Base-by-base conservation (phyloP, 192 early-diverging fungal genomes). In the Coemansia sp. region DNA sequence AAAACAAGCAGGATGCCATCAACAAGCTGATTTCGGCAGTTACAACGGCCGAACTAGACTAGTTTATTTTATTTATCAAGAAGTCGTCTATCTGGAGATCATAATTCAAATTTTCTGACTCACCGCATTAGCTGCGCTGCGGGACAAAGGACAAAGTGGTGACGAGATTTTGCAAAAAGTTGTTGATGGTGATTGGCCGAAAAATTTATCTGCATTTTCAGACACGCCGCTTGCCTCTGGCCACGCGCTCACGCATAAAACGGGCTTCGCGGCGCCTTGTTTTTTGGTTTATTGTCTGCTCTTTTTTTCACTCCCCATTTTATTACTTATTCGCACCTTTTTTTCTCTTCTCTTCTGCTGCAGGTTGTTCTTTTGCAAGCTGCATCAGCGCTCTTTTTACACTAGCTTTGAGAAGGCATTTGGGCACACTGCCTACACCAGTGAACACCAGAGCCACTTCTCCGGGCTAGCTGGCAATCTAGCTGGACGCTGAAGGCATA, bases 1-100 rank as follows among this genome's bases (percentile, higher is more conserved):
- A 68, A 48, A 68, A 81, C 61, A 81, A 70, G 72, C 38, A 56
- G 28, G 56, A 62, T 10, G 78, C 78, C 8, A 58, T 75, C 23
- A 15, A 34, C 20, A 71, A 72, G 60, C 64, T 81, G 11, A 58
- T 75, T 17, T 68, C 60, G 42, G 73, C 72, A 6, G 78, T 81
- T 4, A 46, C 65, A 2, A 49, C 64, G 2, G 67, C 47, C 20
- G 54, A 56, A 14, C 21, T 60, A n/a, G 56, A 34, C n/a, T n/a
- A 17, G 17, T 25, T 62, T 38, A 48, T 19, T 53, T 54, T 54
- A 21, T 21, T 22, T 22, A 21, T 21, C 15, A 25, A 23, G 23
- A 23, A 52, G 23, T 52, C 23, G 23, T 52, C 23, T 52, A 22
- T 23, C 10, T 19, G 48, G 7, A 17, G 10, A 52, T 52, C 9